Conservation (phyloP, 139 green algal species). For the Chlorella vulgaris region DNA sequence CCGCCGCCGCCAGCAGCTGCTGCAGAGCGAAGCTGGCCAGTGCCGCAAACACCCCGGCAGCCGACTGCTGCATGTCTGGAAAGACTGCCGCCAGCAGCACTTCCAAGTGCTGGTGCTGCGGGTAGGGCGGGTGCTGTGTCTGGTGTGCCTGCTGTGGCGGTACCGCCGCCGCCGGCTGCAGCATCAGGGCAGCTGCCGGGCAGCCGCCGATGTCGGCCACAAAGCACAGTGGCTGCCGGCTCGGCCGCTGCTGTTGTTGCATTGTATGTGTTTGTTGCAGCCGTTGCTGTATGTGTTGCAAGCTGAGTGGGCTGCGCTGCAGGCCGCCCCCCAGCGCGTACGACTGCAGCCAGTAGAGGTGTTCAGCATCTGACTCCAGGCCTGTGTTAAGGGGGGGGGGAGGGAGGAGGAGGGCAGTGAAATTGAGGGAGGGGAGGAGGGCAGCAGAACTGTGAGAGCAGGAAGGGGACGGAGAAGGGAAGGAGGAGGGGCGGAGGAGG, state of each 20-base stretch:
- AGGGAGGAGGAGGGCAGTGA: not conserved
- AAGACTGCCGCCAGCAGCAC: conserved; percentile 32
- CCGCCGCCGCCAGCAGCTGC: conserved; percentile 14
- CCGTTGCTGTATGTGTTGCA: not conserved
- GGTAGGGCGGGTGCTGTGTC: too few relatives aligned
- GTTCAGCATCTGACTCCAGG: not conserved
- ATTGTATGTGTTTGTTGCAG: not conserved
- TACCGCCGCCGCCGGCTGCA: not conserved
- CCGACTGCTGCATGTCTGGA: conserved; percentile 22
- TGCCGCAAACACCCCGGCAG: conserved; percentile 7
- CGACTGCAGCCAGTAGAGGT: conserved; percentile 26
- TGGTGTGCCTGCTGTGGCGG: not conserved
- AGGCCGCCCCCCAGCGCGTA: conserved; percentile 13
- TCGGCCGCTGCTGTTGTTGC: not conserved
- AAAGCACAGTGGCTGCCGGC: conserved; percentile 10
- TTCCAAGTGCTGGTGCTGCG: not conserved
- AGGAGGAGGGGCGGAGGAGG: too few relatives aligned
- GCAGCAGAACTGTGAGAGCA: not conserved
- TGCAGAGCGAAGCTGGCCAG: conserved; percentile 5
- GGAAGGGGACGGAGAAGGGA: too few relatives aligned
- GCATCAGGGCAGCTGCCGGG: conserved; percentile 25
- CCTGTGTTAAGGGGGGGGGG: not conserved
- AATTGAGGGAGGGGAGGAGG: too few relatives aligned
- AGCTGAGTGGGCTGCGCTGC: conserved; percentile 12
- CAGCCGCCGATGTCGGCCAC: conserved; percentile 26